These are phyloP conservation scores for Phytophthora tentaculata DNA, from an alignment of 352 stramenopile genomes.

Conservation along the genomic window DNA sequence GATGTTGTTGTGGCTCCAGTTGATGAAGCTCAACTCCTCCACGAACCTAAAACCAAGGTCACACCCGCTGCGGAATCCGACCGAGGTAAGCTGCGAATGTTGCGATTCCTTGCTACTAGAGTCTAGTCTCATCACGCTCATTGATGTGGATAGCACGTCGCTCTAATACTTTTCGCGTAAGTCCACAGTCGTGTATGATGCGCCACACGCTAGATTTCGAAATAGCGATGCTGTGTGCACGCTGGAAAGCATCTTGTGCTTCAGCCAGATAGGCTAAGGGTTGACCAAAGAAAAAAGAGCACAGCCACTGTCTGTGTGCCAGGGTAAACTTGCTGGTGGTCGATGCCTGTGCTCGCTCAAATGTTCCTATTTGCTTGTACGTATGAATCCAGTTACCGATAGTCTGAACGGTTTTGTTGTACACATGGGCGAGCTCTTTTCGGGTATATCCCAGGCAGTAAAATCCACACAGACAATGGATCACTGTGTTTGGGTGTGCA, in stretches of 20 bases:
- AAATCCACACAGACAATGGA: background rate
- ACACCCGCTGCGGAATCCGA: too few species aligned
- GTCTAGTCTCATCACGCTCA: background rate
- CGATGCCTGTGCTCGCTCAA: background rate
- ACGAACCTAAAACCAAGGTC: background rate
- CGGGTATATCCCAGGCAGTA: background rate
- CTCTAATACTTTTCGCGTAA: background rate
- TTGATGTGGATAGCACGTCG: background rate
- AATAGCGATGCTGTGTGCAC: background rate
- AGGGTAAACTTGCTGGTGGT: background rate
- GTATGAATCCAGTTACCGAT: background rate
- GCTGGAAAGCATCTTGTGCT: background rate
- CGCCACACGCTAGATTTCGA: background rate
- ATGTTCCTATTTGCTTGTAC: background rate
- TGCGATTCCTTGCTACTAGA: too few species aligned
- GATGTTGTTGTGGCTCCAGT: background rate
- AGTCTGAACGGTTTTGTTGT: background rate
- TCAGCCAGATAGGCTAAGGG: background rate
- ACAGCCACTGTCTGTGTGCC: background rate
- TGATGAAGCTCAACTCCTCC: background rate
- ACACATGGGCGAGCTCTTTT: background rate
- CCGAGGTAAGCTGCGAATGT: too few species aligned
- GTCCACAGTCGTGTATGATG: background rate
- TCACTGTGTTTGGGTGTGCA: background rate
- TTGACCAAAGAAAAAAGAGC: background rate